These are phyloP conservation scores for Paecilomyces formosus DNA, from an alignment of 2,329 filamentous ascomycete genomes.

Conservation along the genomic window DNA sequence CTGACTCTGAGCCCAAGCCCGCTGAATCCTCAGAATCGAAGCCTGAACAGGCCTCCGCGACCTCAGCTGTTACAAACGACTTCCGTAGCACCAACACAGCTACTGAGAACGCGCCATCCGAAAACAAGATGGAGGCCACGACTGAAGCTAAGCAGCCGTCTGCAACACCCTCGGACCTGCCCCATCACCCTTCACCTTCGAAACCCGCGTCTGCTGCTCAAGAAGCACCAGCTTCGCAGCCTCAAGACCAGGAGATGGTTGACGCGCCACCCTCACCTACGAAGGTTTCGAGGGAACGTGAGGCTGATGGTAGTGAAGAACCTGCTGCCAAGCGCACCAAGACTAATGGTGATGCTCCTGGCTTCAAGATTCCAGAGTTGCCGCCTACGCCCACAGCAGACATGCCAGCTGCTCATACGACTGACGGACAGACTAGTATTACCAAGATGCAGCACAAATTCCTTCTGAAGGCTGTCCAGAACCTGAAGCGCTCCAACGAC, in stretches of 20 bases:
- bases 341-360: constrained; percentile 50
- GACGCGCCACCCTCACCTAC: constrained; percentile 44
- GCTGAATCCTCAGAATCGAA: not conserved
- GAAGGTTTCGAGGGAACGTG: constrained; percentile 67
- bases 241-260: constrained; percentile 45
- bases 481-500: constrained; percentile 75
- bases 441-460: constrained; percentile 38
- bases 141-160: constrained; percentile 4
- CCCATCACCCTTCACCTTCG: constrained; percentile 24
- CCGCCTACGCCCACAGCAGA: constrained; percentile 33
- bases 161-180: constrained; percentile 21
- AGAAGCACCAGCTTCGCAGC: constrained; percentile 13
- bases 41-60: not conserved
- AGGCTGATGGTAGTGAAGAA: constrained; percentile 58
- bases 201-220: constrained; percentile 9
- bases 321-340: constrained; percentile 75
- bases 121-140: constrained; percentile 1
- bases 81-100: not conserved
- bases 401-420: constrained; percentile 6
- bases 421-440: constrained; percentile 19
- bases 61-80: not conserved
- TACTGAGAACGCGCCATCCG: not conserved
- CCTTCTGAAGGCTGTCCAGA: constrained; percentile 30
- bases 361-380: constrained; percentile 39
- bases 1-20: not conserved